Base-by-base conservation (phyloP, 2,329 filamentous ascomycete species). In the Diplodia corticola region DNA sequence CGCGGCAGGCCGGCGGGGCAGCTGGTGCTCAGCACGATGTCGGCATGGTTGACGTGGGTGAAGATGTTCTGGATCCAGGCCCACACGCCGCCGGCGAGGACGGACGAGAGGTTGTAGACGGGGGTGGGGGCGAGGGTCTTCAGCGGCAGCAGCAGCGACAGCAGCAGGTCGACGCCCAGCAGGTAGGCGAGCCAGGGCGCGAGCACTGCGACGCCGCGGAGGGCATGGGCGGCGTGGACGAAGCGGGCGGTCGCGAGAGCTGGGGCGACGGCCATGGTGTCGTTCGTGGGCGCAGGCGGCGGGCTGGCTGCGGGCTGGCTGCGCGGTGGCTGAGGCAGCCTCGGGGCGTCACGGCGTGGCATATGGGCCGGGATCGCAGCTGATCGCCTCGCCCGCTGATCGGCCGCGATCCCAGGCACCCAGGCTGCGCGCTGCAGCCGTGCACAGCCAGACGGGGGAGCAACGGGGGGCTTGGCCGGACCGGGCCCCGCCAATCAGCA, bases 61-160 rank as follows among this genome's bases (percentile, higher is more conserved):
- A 88, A 89, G 67, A 88, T 83, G 69, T 72, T 67, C 73, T 88
- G 86, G 67, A 89, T 83, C 78, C 83, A 85, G 66, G 74, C 75
- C 86, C 85, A 89, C 63, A 85, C 82, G 7, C 80, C 80, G 69
- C 74, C 80, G 46, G 86, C 86, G 67, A 88, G 80, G 40, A 72
- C 71, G 22, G 86, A 89, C 6, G 86, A 87, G 46, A 80, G 69
- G 69, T 84, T 70, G 75, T 88, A 88, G 63, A 84, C 81, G 49
- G 79, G 70, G 48, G 81, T 78, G 2, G 85, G 86, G 48, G 73
- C 71, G 55, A 77, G 24, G 15, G 67, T 51, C 12, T 73, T 74
- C 48, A 76, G 50, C 15, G 74, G 76, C 20, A 78, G 72, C 28
- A 78, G 71, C 5, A 71, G 67, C 12, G 76, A 78, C 26, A 79